Conservation (phyloP, 2,329 filamentous ascomycete species). For the Trichoderma brevicompactum region DNA sequence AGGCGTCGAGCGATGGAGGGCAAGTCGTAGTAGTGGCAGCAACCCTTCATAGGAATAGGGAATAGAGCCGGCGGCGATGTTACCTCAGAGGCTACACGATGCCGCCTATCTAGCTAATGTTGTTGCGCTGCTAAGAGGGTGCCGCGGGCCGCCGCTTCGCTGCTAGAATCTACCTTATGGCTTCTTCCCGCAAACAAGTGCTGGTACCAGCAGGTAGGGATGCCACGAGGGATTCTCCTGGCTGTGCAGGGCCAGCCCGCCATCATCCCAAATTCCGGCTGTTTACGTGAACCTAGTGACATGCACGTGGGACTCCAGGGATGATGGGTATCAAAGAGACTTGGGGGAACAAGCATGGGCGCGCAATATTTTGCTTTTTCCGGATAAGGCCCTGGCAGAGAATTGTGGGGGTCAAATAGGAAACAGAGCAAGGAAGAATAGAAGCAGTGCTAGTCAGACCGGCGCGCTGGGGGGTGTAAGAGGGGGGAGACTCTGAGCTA, state of each 20-base stretch:
- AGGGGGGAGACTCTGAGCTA: neutral
- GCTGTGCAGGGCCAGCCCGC: conserved; percentile 13
- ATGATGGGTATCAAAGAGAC: conserved; percentile 5
- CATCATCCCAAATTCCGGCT: conserved; percentile 18
- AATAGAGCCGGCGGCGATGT: conserved; percentile 27
- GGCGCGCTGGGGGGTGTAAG: neutral
- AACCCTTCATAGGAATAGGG: conserved; percentile 16
- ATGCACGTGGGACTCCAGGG: conserved; percentile 28
- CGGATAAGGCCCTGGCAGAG: conserved; percentile 12
- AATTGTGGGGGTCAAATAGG: conserved; percentile 14
- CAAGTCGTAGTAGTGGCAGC: neutral
- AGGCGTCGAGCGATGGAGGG: conserved; percentile 17
- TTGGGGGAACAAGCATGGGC: conserved; percentile 4
- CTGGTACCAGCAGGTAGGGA: conserved; percentile 11
- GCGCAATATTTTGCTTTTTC: conserved; percentile 29
- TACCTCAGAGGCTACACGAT: conserved; percentile 21
- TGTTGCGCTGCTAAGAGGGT: conserved; percentile 11
- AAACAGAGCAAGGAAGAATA: conserved; percentile 3
- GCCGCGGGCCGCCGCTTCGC: conserved; percentile 27
- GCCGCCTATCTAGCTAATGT: conserved; percentile 18
- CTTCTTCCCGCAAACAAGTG: conserved; percentile 19
- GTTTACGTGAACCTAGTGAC: conserved; percentile 26
- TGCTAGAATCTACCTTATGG: conserved; percentile 16
- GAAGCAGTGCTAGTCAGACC: conserved; percentile 7
- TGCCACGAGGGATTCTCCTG: conserved; percentile 30